A percentile compares a stretch with the other conserved stretches of the same genome.
These are phyloP conservation scores for Leccinum idahoense DNA, from an alignment of 1,284 basidiomycete species.

Conservation along the genomic window DNA sequence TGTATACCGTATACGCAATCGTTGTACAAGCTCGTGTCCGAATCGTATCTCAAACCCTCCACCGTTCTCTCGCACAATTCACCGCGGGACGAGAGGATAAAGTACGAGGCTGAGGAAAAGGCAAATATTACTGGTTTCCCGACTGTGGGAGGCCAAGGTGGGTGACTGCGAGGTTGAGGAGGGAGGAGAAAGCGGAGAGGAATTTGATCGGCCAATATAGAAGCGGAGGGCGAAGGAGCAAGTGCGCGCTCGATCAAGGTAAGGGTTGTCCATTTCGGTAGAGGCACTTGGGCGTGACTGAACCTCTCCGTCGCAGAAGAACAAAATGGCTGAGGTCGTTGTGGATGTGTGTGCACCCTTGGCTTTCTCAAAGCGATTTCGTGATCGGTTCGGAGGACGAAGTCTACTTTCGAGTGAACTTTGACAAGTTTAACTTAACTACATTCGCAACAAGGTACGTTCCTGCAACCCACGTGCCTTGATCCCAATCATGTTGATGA, in stretches of 20 bases:
- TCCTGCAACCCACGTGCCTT: neutral
- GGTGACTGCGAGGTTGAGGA: slow-evolving; percentile 55
- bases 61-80: slow-evolving; percentile 69
- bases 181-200: slow-evolving; percentile 66
- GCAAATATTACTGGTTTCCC: slow-evolving; percentile 67
- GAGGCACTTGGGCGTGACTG: neutral
- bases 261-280: slow-evolving; percentile 10
- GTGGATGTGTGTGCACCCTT: slow-evolving; percentile 39
- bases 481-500: slow-evolving; percentile 7
- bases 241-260: slow-evolving; percentile 49
- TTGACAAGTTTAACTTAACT: slow-evolving; percentile 84
- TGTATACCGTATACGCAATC: slow-evolving; percentile 45
- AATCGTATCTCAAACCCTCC: slow-evolving; percentile 66
- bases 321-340: slow-evolving; percentile 45
- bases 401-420: slow-evolving; percentile 81
- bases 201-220: slow-evolving; percentile 32
- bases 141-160: slow-evolving; percentile 64
- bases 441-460: slow-evolving; percentile 81
- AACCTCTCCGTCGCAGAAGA: slow-evolving; percentile 40
- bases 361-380: neutral
- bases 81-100: slow-evolving; percentile 68
- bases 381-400: slow-evolving; percentile 45
- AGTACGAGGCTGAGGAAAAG: slow-evolving; percentile 71
- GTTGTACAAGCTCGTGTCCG: slow-evolving; percentile 61
- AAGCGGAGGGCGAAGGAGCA: slow-evolving; percentile 57